Evolutionary conservation across 495 filamentous ascomycete genomes (phyloP).

Genomic region (Penicillium bovifimosum): DNA sequence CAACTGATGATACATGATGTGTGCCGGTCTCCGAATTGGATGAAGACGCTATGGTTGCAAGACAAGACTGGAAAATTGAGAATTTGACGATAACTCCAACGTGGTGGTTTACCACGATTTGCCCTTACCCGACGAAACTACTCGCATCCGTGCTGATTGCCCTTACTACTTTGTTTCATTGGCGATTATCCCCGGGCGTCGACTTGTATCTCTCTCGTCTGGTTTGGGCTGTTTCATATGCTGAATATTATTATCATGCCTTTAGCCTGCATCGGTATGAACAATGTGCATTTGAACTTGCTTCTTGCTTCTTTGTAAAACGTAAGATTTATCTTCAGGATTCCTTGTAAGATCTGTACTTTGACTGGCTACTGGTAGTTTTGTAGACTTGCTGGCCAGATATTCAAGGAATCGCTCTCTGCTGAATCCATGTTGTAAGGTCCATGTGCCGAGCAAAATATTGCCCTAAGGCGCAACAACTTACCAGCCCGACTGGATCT

Average conservation of each 20-base stretch:
- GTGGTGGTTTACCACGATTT: conserved; percentile 3
- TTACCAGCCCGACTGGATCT: no score
- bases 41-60: background rate
- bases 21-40: background rate
- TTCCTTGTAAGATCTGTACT: no score
- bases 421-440: no score
- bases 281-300: background rate
- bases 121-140: conserved; percentile 4
- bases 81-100: background rate
- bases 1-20: background rate
- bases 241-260: conserved; percentile 13
- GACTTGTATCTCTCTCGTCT: conserved; percentile 3
- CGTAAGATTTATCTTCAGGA: no score
- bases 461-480: no score
- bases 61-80: background rate
- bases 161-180: background rate
- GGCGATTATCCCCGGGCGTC: background rate
- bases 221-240: conserved; percentile 2
- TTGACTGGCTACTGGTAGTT: no score
- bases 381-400: background rate
- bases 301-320: background rate
- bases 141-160: background rate
- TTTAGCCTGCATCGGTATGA: conserved; percentile 13
- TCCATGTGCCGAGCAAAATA: no score
- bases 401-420: no score